Conservation (phyloP, 306 rosid species). For the Acmispon strigosus region DNA sequence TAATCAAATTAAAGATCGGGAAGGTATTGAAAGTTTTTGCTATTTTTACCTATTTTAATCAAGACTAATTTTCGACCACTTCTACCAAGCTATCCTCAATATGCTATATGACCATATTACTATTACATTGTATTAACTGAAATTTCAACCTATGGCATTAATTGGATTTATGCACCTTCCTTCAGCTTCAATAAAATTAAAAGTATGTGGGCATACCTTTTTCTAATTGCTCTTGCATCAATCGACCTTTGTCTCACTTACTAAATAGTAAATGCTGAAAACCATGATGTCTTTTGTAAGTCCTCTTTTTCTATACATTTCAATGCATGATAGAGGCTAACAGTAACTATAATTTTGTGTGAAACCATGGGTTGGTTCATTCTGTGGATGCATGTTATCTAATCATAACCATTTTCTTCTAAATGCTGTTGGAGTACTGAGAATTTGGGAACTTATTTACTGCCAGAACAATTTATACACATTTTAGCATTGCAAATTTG, state of each 20-base stretch:
- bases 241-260: neutral
- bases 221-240: neutral
- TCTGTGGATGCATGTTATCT: neutral
- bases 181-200: neutral
- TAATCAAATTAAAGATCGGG: slow-evolving; percentile 30
- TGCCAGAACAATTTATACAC: neutral
- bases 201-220: neutral
- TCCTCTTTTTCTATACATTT: neutral
- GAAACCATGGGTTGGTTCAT: neutral
- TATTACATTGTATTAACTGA: neutral
- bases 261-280: neutral
- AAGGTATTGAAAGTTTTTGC: slow-evolving; percentile 41
- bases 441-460: neutral
- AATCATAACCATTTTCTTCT: neutral
- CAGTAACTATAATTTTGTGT: neutral
- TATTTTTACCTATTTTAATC: neutral
- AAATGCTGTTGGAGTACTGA: neutral
- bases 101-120: neutral
- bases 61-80: neutral
- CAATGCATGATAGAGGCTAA: neutral
- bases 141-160: neutral
- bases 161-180: neutral
- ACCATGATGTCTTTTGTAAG: neutral
- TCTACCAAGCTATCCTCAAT: neutral
- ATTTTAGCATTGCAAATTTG: neutral